A percentile compares a stretch with the other conserved stretches of the same genome.
Evolutionary conservation across 352 stramenopile genomes (phyloP).

Genomic region (Globisporangium camurandrum): DNA sequence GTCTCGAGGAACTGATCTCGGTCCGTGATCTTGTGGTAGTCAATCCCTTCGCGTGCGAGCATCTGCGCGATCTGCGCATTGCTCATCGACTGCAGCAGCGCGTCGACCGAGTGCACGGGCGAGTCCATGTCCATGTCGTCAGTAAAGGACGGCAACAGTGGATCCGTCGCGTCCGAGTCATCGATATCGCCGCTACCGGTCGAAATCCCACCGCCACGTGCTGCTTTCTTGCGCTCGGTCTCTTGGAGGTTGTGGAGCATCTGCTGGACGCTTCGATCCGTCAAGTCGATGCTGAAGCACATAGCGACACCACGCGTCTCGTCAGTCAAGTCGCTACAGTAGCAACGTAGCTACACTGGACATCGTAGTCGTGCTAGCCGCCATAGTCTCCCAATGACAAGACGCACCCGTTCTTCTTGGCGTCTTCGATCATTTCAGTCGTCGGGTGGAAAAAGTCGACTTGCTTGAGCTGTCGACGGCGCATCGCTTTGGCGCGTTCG

Average conservation of each 20-base stretch:
- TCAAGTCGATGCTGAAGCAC: constrained; percentile 60
- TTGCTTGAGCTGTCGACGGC: constrained; percentile 35
- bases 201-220: too few relatives aligned
- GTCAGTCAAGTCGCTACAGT: too few relatives aligned
- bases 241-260: constrained; percentile 79
- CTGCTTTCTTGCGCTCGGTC: constrained; percentile 37
- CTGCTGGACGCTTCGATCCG: constrained; percentile 58
- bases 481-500: constrained; percentile 35
- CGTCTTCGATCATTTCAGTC: constrained; percentile 67
- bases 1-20: constrained; percentile 69
- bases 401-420: constrained; percentile 59
- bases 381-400: too few relatives aligned
- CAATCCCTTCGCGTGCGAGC: constrained; percentile 54
- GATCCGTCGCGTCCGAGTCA: background rate
- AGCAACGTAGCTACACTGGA: too few relatives aligned
- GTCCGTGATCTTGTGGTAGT: constrained; percentile 71
- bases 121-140: constrained; percentile 10
- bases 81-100: constrained; percentile 67
- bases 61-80: constrained; percentile 62
- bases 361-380: too few relatives aligned
- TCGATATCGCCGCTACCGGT: constrained; percentile 8
- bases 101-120: constrained; percentile 47
- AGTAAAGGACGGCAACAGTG: too few relatives aligned
- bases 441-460: constrained; percentile 79
- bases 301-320: background rate